Percentiles rank a stretch among this genome's conserved stretches.
These are phyloP conservation scores for Neoarthrinium moseri DNA, from an alignment of 2,329 filamentous ascomycete genomes.

Conservation along the genomic window DNA sequence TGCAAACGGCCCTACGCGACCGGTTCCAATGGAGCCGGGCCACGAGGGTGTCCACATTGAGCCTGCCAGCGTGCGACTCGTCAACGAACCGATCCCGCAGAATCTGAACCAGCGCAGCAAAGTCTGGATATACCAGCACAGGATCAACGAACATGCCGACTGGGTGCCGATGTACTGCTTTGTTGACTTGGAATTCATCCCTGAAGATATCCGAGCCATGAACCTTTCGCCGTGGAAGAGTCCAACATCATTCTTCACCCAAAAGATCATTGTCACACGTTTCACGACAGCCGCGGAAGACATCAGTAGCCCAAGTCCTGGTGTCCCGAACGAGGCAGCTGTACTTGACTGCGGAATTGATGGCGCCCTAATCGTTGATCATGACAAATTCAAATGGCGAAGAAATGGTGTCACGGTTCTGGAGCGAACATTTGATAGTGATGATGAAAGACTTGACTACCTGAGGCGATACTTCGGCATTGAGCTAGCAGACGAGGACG, in stretches of 20 bases:
- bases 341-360: slow-evolving; percentile 33
- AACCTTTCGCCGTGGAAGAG: slow-evolving; percentile 32
- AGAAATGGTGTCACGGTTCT: slow-evolving; percentile 35
- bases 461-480: slow-evolving; percentile 45
- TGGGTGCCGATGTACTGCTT: slow-evolving; percentile 46
- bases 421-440: slow-evolving; percentile 34
- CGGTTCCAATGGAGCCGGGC: slow-evolving; percentile 12
- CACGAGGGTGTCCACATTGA: slow-evolving; percentile 12
- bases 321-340: slow-evolving; percentile 34
- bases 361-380: slow-evolving; percentile 32
- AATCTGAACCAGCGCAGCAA: slow-evolving; percentile 16
- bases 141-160: slow-evolving; percentile 22
- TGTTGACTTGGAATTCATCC: slow-evolving; percentile 39
- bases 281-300: slow-evolving; percentile 35
- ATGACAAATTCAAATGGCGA: slow-evolving; percentile 39
- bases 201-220: slow-evolving; percentile 37
- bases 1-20: slow-evolving; percentile 17
- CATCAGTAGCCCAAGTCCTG: slow-evolving; percentile 25
- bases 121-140: slow-evolving; percentile 23
- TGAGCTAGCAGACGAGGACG: slow-evolving; percentile 28
- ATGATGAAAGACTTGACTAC: slow-evolving; percentile 40
- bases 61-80: slow-evolving; percentile 32
- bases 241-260: slow-evolving; percentile 32
- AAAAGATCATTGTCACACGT: slow-evolving; percentile 32
- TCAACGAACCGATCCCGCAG: slow-evolving; percentile 20